Evolutionary conservation across 1,284 basidiomycete genomes (phyloP).

Genomic region (Tilletia setariae): DNA sequence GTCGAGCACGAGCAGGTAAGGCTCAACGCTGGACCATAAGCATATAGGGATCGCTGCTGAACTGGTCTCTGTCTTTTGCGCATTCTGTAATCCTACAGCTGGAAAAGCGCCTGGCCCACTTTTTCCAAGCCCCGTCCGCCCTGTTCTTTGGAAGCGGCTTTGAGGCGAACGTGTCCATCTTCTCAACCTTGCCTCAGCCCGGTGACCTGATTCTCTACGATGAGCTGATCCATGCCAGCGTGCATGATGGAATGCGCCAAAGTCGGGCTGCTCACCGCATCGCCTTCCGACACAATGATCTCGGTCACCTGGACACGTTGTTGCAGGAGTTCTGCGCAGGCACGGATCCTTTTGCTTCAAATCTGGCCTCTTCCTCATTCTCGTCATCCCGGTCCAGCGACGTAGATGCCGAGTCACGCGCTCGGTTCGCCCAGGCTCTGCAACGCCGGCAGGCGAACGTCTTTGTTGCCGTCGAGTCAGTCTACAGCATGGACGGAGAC

Average conservation of each 20-base stretch:
- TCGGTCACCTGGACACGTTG: constrained; percentile 16
- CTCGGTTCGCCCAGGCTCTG: not conserved
- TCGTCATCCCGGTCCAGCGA: no score
- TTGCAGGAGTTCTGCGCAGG: not conserved
- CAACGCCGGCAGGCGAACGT: constrained; percentile 28
- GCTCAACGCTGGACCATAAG: not conserved
- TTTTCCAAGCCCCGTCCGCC: constrained; percentile 58
- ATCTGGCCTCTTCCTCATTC: no score
- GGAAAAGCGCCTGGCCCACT: constrained; percentile 34
- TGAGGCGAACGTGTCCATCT: constrained; percentile 88
- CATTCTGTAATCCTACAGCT: constrained; percentile 19
- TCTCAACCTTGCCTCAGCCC: constrained; percentile 74
- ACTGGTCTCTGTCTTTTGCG: not conserved
- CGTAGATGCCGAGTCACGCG: not conserved
- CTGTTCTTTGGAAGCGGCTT: constrained; percentile 92
- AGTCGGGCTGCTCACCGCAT: constrained; percentile 60
- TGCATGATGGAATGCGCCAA: constrained; percentile 80
- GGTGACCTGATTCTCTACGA: constrained; percentile 80
- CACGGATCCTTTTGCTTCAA: no score
- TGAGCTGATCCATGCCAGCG: constrained; percentile 83
- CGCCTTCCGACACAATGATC: constrained; percentile 70
- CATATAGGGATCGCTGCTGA: not conserved
- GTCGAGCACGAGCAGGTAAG: constrained; percentile 28
- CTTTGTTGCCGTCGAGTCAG: constrained; percentile 73
- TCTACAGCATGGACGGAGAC: constrained; percentile 96